Evolutionary conservation across 164 flowering plant species (phyloP).

Genomic region (Buxus sempervirens): DNA sequence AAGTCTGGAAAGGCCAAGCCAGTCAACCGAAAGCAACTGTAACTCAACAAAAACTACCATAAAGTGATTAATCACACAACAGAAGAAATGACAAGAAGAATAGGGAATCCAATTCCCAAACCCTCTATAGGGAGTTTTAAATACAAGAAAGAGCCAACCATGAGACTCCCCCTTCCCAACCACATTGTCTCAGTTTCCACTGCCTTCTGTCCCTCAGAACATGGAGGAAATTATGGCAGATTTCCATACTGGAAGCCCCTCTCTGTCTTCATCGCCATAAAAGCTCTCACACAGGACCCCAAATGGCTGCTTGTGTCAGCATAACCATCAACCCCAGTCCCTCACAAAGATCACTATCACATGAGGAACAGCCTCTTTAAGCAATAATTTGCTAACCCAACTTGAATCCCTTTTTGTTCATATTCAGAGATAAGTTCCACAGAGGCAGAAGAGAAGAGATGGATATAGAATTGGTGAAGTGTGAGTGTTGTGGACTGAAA

Average conservation of each 20-base stretch:
- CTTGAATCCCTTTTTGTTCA: too few species aligned
- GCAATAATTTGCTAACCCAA: slow-evolving; percentile 4
- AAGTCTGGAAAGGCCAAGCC: too few species aligned
- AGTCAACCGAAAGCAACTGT: slow-evolving; percentile 40
- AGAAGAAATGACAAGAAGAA: background rate
- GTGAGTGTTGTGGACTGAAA: slow-evolving; percentile 92
- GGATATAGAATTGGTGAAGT: slow-evolving; percentile 79
- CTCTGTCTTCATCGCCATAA: slow-evolving; percentile 3
- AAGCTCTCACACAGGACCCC: slow-evolving; percentile 9
- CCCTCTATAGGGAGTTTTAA: background rate
- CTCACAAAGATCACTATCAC: slow-evolving; percentile 1
- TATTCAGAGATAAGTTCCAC: too few species aligned
- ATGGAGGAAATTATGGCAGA: slow-evolving; percentile 64
- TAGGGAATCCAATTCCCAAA: background rate
- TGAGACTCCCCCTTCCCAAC: slow-evolving; percentile 17
- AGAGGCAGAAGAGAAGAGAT: slow-evolving; percentile 21
- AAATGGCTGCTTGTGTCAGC: background rate
- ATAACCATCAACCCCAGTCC: slow-evolving; percentile 17
- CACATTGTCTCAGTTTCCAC: slow-evolving; percentile 46
- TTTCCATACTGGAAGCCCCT: slow-evolving; percentile 5
- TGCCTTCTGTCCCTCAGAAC: slow-evolving; percentile 56
- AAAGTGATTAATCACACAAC: background rate
- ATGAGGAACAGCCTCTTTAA: background rate
- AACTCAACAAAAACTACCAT: slow-evolving; percentile 18
- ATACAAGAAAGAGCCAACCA: slow-evolving; percentile 22